phyloP scores from a whole-genome alignment of 179 eudicot species.

The Patellifolia procumbens region DNA sequence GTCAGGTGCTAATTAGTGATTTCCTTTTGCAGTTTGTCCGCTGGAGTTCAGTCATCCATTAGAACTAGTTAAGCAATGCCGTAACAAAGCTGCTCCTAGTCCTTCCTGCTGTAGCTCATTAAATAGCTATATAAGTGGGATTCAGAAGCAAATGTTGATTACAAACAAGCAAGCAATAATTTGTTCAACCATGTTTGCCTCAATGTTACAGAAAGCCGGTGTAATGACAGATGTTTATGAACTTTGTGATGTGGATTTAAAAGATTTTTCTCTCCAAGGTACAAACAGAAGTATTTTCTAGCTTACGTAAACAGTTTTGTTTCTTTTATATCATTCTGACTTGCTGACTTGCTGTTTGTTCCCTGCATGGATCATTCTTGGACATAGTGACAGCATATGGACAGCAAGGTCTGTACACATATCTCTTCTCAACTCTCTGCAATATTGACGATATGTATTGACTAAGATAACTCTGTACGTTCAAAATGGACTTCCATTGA shows the following conservation, averaged over 20 bases:
- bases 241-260: constrained; percentile 94
- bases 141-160: constrained; percentile 86
- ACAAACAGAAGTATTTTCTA: constrained; percentile 6
- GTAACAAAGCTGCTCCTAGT: constrained; percentile 76
- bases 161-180: constrained; percentile 91
- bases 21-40: constrained; percentile 73
- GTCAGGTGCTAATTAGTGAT: constrained; percentile 2
- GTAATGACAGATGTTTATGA: constrained; percentile 85
- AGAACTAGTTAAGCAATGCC: constrained; percentile 82
- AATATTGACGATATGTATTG: neutral
- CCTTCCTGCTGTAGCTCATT: constrained; percentile 92
- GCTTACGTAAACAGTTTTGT: neutral
- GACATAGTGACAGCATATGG: constrained; percentile 69
- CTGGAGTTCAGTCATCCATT: constrained; percentile 65
- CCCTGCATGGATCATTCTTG: constrained; percentile 23
- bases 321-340: constrained; percentile 22
- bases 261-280: constrained; percentile 97
- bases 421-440: constrained; percentile 14
- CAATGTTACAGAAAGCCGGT: constrained; percentile 77
- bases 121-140: constrained; percentile 63
- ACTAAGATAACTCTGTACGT: neutral
- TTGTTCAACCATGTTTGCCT: constrained; percentile 80
- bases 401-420: constrained; percentile 60
- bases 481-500: neutral
- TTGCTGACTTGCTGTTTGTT: constrained; percentile 10